Percentiles rank a stretch among this genome's conserved stretches.
phyloP scores from a whole-genome alignment of 345 rosid species.

The Salix suchowensis region DNA sequence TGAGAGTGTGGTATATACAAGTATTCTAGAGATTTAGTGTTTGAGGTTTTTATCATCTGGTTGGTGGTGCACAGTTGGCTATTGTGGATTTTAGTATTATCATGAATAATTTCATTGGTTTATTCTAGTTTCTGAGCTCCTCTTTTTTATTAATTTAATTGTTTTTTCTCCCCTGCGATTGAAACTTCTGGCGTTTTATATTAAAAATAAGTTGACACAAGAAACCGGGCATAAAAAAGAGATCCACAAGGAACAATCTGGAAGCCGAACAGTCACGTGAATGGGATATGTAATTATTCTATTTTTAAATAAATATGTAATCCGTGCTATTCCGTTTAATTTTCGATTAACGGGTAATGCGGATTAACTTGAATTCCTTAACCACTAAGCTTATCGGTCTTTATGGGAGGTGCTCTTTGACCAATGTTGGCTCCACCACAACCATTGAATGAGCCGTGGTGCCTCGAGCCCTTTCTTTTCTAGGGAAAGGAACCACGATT shows the following conservation, averaged over 20 bases:
- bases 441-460: too few relatives aligned
- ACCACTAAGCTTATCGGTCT: neutral
- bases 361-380: neutral
- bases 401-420: too few relatives aligned
- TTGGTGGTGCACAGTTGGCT: constrained; percentile 9
- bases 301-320: neutral
- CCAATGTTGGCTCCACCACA: too few relatives aligned
- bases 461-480: too few relatives aligned
- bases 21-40: neutral
- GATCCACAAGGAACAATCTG: too few relatives aligned
- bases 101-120: neutral
- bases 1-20: neutral
- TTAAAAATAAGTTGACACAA: too few relatives aligned
- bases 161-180: neutral
- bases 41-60: neutral
- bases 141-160: neutral
- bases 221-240: too few relatives aligned
- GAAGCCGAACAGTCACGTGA: neutral
- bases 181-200: neutral
- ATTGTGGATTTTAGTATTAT: neutral
- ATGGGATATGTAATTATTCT: neutral
- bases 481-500: too few relatives aligned
- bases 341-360: neutral
- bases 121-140: neutral
- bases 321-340: neutral